Evolutionary conservation across 164 flowering plant genomes (phyloP), one percentile per base, ranked within the genome.

Genomic region (Stephania yunnanensis): DNA sequence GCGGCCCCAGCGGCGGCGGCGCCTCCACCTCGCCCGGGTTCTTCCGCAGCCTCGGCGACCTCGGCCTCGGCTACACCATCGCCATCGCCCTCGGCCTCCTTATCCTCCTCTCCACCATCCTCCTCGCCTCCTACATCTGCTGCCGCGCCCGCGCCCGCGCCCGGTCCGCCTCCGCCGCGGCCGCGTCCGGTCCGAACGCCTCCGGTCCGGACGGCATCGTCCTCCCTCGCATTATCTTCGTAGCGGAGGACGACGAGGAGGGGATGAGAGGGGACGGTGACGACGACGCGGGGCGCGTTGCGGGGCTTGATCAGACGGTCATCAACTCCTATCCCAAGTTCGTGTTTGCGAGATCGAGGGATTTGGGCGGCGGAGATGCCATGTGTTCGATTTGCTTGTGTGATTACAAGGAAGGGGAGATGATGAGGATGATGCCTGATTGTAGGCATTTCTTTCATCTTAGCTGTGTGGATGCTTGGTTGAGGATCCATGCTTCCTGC

Each of bases 361-460:
- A 64, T 44, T n/a, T 69, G 44, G 22, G 71, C 71, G 5, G 25
- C n/a, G 80, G 82, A 31, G 79, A 80, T 48, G 71, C 84, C 12
- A 76, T 87, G 17, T 95, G 99, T 74, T 86, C 98, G 74, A 95
- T 95, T 65, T 95, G 99, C 75, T 76, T 93, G 68, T 90, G 94
- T 67, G 97, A 93, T 72, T 95, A 92, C 78, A 86, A 80, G 74
- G 99, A 95, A 0, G 81, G 81, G 71, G 99, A 95, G 86, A 91
- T 95, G 99, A 69, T 93, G 78, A 81, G 99, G 80, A 92, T 95
- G 98, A 85, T 95, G 90, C 99, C 99, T 12, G 99, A 93, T 76
- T 95, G 99, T 74, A 73, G 83, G 29, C 99, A 95, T 79, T 87
- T 48, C 75, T 95, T 93, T 69, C 99, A 95, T 78, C 74, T 91